Percentiles rank a stretch among this genome's conserved stretches.
These are phyloP conservation scores for Papiliotrema laurentii DNA, from an alignment of 1,284 basidiomycete genomes.

Conservation along the genomic window DNA sequence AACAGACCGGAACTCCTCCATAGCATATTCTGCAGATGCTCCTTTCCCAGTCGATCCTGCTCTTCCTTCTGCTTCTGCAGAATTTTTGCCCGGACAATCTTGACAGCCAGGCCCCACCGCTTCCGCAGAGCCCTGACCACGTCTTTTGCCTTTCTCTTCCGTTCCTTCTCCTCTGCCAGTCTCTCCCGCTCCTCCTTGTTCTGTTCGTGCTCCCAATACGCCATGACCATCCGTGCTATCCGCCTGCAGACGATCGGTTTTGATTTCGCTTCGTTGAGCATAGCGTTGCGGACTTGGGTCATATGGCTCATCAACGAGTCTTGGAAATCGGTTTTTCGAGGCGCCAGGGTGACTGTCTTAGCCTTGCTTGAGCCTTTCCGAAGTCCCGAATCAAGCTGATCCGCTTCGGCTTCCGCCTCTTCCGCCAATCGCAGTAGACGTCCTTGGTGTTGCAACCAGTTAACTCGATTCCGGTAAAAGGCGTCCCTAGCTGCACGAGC, in stretches of 20 bases:
- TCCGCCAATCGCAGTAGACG: slow-evolving; percentile 46
- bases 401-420: slow-evolving; percentile 36
- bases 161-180: slow-evolving; percentile 62
- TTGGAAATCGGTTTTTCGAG: slow-evolving; percentile 40
- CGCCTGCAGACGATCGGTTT: slow-evolving; percentile 49
- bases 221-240: slow-evolving; percentile 64
- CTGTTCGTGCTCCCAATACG: slow-evolving; percentile 71
- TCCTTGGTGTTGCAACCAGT: slow-evolving; percentile 46
- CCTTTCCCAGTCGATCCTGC: slow-evolving; percentile 64
- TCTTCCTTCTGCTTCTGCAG: slow-evolving; percentile 58
- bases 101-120: slow-evolving; percentile 84
- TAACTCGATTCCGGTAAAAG: slow-evolving; percentile 53
- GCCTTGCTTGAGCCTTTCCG: slow-evolving; percentile 11
- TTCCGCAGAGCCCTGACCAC: slow-evolving; percentile 57
- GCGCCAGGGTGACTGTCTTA: slow-evolving; percentile 14
- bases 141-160: slow-evolving; percentile 66
- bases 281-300: slow-evolving; percentile 44
- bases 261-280: slow-evolving; percentile 43
- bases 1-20: slow-evolving; percentile 84
- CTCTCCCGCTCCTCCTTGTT: slow-evolving; percentile 60
- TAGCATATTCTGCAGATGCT: slow-evolving; percentile 85
- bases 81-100: slow-evolving; percentile 68
- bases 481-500: slow-evolving; percentile 55
- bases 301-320: slow-evolving; percentile 48
- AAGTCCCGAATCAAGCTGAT: not conserved